Conservation (phyloP, 768 basidiomycete species). For the Pulveroboletus ravenelii region DNA sequence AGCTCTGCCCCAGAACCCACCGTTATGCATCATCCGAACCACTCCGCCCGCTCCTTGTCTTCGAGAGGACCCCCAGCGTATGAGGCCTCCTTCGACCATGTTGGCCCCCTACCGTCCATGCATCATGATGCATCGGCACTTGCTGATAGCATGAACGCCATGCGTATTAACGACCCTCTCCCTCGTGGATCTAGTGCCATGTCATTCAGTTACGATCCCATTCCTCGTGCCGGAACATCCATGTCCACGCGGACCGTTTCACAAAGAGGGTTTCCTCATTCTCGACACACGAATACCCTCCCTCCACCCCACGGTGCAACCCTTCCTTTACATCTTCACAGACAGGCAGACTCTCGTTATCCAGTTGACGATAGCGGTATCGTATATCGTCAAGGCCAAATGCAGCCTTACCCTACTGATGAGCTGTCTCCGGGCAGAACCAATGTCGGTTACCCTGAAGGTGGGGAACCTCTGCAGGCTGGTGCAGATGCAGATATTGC, state of each 20-base stretch:
- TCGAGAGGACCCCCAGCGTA: conserved; percentile 34
- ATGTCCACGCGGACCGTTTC: conserved; percentile 44
- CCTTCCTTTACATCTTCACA: conserved; percentile 17
- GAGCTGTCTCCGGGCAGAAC: conserved; percentile 22
- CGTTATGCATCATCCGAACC: conserved; percentile 43
- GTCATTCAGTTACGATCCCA: conserved; percentile 38
- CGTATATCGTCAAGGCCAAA: conserved; percentile 7
- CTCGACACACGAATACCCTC: conserved; percentile 41
- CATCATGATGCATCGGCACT: conserved; percentile 39
- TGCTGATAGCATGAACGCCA: conserved; percentile 48
- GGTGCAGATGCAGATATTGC: conserved; percentile 34
- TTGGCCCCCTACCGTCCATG: conserved; percentile 33
- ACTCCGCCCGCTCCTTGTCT: conserved; percentile 44
- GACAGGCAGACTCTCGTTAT: conserved; percentile 27
- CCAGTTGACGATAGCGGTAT: conserved; percentile 31
- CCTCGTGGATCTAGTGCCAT: conserved; percentile 29
- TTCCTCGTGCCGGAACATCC: conserved; percentile 53
- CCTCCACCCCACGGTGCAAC: conserved; percentile 28
- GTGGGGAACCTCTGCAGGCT: conserved; percentile 17
- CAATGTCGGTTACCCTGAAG: conserved; percentile 26
- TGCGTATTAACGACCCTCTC: conserved; percentile 46
- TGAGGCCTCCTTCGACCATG: conserved; percentile 22
- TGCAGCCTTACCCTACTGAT: background rate
- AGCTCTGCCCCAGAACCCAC: conserved; percentile 12
- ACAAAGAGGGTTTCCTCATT: conserved; percentile 30